Conservation (phyloP, 2,329 filamentous ascomycete species). For the Thielaviopsis populi region DNA sequence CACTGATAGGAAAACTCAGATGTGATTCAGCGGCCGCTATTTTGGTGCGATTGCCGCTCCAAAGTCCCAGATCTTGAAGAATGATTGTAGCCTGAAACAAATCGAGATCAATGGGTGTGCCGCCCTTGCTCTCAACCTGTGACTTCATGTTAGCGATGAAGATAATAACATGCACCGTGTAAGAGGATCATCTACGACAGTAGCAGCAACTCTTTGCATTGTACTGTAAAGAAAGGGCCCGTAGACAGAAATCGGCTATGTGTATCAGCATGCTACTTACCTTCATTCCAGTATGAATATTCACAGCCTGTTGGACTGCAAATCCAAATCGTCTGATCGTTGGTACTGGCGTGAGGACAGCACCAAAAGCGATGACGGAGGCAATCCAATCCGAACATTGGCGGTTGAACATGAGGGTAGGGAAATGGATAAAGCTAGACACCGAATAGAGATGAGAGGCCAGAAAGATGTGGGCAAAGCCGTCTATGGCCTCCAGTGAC, state of each 20-base stretch:
- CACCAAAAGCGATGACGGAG: slow-evolving; percentile 45
- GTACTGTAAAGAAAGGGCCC: neutral
- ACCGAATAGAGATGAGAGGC: slow-evolving; percentile 41
- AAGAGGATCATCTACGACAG: neutral
- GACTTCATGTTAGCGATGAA: slow-evolving; percentile 8
- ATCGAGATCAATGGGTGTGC: slow-evolving; percentile 31
- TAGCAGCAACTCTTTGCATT: neutral
- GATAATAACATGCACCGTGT: neutral
- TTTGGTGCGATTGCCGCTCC: slow-evolving; percentile 40
- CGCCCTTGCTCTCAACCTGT: slow-evolving; percentile 37
- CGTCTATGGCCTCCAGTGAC: slow-evolving; percentile 44
- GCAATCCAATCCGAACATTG: slow-evolving; percentile 45
- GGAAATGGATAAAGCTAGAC: slow-evolving; percentile 46
- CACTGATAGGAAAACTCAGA: slow-evolving; percentile 31
- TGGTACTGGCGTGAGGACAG: slow-evolving; percentile 40
- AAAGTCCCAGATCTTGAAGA: slow-evolving; percentile 36
- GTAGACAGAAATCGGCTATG: neutral
- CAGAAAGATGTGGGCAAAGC: slow-evolving; percentile 45
- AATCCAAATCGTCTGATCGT: slow-evolving; percentile 47
- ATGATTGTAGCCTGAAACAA: slow-evolving; percentile 36
- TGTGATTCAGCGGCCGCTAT: slow-evolving; percentile 43
- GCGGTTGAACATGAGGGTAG: slow-evolving; percentile 40
- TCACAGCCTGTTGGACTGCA: slow-evolving; percentile 38
- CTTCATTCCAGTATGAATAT: slow-evolving; percentile 22
- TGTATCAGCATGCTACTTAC: slow-evolving; percentile 17